A percentile compares a stretch with the other conserved stretches of the same genome.
These are phyloP conservation scores for Malania oleifera DNA, from an alignment of 164 flowering plant species.

Conservation along the genomic window DNA sequence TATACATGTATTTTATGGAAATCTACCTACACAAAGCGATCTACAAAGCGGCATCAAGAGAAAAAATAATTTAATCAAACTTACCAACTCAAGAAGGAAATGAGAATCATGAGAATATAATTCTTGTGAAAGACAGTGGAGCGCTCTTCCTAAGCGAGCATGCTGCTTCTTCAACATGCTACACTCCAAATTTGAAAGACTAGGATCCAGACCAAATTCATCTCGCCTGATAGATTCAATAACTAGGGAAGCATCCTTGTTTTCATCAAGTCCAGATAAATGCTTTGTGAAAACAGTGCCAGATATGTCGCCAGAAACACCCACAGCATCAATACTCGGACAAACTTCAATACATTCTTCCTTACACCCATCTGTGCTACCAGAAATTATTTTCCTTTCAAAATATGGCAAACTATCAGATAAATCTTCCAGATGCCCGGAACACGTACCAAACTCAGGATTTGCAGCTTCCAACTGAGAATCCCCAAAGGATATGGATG, in stretches of 20 bases:
- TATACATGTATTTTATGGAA: no score
- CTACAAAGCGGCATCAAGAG: neutral
- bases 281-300: neutral
- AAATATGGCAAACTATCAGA: conserved; percentile 8
- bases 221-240: conserved; percentile 84
- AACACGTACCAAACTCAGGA: conserved; percentile 11
- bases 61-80: conserved; percentile 2
- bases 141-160: conserved; percentile 93
- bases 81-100: conserved; percentile 93
- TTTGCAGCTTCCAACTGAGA: conserved; percentile 15
- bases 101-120: conserved; percentile 98
- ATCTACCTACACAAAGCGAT: neutral
- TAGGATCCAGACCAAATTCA: conserved; percentile 82
- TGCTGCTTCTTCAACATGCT: conserved; percentile 84
- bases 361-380: conserved; percentile 10
- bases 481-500: conserved; percentile 12
- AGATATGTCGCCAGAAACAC: conserved; percentile 16
- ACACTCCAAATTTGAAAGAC: conserved; percentile 44
- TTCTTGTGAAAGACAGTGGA: conserved; percentile 91
- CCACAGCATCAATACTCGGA: conserved; percentile 3
- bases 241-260: conserved; percentile 39
- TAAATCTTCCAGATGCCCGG: conserved; percentile 2
- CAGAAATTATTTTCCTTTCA: conserved; percentile 12
- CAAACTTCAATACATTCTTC: conserved; percentile 15
- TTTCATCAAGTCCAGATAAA: conserved; percentile 11